These are phyloP conservation scores for Coemansia sp. DNA, from an alignment of 192 early-diverging fungal genomes.

Conservation along the genomic window DNA sequence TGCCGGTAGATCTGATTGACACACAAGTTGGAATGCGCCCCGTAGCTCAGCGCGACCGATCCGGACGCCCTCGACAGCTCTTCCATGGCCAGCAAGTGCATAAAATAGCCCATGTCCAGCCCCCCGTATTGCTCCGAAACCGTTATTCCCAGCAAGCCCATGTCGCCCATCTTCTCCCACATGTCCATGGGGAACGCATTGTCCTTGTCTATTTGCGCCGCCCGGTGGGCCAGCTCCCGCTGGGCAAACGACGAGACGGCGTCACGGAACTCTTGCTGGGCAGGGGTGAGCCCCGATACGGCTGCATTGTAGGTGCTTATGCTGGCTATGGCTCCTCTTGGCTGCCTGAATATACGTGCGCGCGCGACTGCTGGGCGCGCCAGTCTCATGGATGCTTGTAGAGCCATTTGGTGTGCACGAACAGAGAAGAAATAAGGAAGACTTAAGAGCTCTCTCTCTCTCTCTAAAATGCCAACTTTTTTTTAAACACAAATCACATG, in stretches of 20 bases:
- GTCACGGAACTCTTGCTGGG: constrained; percentile 71
- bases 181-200: constrained; percentile 92
- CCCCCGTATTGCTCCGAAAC: constrained; percentile 86
- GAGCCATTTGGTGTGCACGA: too few relatives aligned
- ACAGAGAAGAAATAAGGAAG: too few relatives aligned
- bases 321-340: background rate
- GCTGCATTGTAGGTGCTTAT: constrained; percentile 68
- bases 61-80: constrained; percentile 87
- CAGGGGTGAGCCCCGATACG: constrained; percentile 72
- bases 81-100: constrained; percentile 91
- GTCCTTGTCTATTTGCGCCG: constrained; percentile 75
- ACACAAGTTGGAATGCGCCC: constrained; percentile 95
- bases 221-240: constrained; percentile 78
- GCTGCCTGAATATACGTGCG: background rate
- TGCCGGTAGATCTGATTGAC: constrained; percentile 95
- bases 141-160: constrained; percentile 93
- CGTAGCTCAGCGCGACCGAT: constrained; percentile 88
- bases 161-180: constrained; percentile 96
- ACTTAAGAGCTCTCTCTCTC: too few relatives aligned
- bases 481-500: too few relatives aligned
- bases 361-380: too few relatives aligned
- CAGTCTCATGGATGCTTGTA: too few relatives aligned
- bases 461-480: too few relatives aligned
- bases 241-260: constrained; percentile 75
- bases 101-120: constrained; percentile 82